Percentiles rank a stretch among this genome's conserved stretches.
Evolutionary conservation across 257 asterid species (phyloP).

Genomic region (Penstemon barbatus): DNA sequence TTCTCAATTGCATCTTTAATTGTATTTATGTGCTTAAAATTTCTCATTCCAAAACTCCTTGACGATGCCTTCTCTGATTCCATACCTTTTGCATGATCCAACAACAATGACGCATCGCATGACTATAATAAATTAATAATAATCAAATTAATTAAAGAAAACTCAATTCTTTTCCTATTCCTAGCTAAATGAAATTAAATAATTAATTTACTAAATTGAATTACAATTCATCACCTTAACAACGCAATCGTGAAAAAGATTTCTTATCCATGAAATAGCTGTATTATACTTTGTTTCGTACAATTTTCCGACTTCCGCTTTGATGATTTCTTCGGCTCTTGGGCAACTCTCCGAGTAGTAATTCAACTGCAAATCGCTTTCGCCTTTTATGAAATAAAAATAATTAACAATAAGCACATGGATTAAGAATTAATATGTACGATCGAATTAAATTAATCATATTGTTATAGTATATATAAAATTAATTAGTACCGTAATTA

Average conservation of each 20-base stretch:
- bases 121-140: slow-evolving; percentile 40
- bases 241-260: slow-evolving; percentile 80
- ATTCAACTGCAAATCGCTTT: slow-evolving; percentile 52
- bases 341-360: slow-evolving; percentile 78
- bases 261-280: slow-evolving; percentile 82
- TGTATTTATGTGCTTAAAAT: slow-evolving; percentile 57
- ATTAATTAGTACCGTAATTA: background rate
- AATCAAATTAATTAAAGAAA: background rate
- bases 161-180: too few species aligned
- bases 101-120: slow-evolving; percentile 78
- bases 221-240: slow-evolving; percentile 49
- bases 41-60: slow-evolving; percentile 74
- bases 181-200: too few species aligned
- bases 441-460: background rate
- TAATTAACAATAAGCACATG: background rate
- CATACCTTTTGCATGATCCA: slow-evolving; percentile 46
- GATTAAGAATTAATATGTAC: background rate
- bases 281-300: slow-evolving; percentile 65
- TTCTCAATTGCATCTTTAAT: slow-evolving; percentile 66
- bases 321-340: slow-evolving; percentile 63
- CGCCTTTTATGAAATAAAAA: slow-evolving; percentile 31
- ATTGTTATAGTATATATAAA: background rate
- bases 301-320: slow-evolving; percentile 54
- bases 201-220: background rate
- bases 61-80: slow-evolving; percentile 60